A percentile compares a stretch with the other conserved stretches of the same genome.
These are phyloP conservation scores for Fraxinus velutina DNA, from an alignment of 305 asterid species.

Conservation along the genomic window DNA sequence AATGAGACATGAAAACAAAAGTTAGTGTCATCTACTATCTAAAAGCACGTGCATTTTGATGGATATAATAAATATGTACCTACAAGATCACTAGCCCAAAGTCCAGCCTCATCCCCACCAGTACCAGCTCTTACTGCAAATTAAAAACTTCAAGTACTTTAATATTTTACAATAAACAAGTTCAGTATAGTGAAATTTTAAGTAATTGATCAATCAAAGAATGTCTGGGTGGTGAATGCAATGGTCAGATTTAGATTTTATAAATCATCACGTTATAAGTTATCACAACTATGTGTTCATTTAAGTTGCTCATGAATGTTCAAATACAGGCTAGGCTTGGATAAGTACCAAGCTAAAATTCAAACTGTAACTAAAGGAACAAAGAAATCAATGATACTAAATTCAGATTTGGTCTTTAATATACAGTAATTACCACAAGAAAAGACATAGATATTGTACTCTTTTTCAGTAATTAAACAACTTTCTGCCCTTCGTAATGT, in stretches of 20 bases:
- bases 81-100: constrained; percentile 99
- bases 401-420: constrained; percentile 5
- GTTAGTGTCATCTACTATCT: not conserved
- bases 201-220: constrained; percentile 17
- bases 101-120: constrained; percentile 98
- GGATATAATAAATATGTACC: constrained; percentile 64
- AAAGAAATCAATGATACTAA: not conserved
- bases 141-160: constrained; percentile 21
- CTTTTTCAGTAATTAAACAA: not conserved
- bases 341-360: not conserved
- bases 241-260: not conserved
- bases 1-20: not conserved
- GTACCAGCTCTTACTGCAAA: constrained; percentile 93
- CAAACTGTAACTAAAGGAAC: not conserved
- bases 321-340: not conserved
- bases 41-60: constrained; percentile 22
- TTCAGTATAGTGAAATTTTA: constrained; percentile 2
- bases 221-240: not conserved
- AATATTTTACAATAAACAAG: not conserved
- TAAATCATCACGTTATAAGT: not conserved
- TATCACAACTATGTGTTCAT: not conserved
- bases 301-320: not conserved
- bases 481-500: not conserved
- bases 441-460: not conserved
- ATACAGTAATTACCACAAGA: constrained; percentile 16